These are phyloP conservation scores for Globisporangium splendens DNA, from an alignment of 352 stramenopile species.

Conservation along the genomic window DNA sequence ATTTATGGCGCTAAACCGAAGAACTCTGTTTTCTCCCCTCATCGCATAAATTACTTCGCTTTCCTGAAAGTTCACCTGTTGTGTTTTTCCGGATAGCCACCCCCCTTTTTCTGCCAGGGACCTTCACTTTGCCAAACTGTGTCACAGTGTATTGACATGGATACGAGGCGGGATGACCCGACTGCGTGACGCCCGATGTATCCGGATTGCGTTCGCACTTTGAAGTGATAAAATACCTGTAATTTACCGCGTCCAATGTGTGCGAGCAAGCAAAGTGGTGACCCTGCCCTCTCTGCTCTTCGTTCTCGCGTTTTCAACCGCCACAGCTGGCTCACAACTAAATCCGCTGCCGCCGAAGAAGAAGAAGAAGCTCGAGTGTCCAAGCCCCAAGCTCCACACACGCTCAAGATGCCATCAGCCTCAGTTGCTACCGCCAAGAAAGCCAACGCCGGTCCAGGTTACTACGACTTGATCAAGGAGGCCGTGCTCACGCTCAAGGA, in stretches of 20 bases:
- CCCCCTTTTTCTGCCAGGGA: background rate
- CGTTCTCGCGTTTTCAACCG: conserved; percentile 1
- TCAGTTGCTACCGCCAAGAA: conserved; percentile 48
- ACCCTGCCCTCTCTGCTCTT: background rate
- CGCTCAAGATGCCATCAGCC: conserved; percentile 44
- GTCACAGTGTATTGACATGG: background rate
- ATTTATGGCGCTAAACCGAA: conserved; percentile 6
- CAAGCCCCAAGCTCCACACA: conserved; percentile 13
- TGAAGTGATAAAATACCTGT: conserved; percentile 17
- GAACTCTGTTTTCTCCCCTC: background rate
- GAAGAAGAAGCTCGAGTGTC: conserved; percentile 6
- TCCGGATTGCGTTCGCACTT: conserved; percentile 10
- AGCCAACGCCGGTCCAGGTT: conserved; percentile 54
- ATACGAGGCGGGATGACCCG: conserved; percentile 9
- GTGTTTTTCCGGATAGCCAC: conserved; percentile 12
- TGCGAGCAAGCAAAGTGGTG: background rate
- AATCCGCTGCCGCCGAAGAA: conserved; percentile 35
- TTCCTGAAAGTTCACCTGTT: conserved; percentile 6
- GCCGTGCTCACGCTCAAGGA: conserved; percentile 91
- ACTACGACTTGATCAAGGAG: conserved; percentile 93
- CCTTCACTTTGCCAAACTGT: background rate
- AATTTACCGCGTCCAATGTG: conserved; percentile 3
- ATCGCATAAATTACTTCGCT: conserved; percentile 6
- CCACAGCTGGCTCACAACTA: conserved; percentile 23
- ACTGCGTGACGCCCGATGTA: background rate